Conservation (phyloP, 306 rosid genomes). For the Dalbergia cochinchinensis region DNA sequence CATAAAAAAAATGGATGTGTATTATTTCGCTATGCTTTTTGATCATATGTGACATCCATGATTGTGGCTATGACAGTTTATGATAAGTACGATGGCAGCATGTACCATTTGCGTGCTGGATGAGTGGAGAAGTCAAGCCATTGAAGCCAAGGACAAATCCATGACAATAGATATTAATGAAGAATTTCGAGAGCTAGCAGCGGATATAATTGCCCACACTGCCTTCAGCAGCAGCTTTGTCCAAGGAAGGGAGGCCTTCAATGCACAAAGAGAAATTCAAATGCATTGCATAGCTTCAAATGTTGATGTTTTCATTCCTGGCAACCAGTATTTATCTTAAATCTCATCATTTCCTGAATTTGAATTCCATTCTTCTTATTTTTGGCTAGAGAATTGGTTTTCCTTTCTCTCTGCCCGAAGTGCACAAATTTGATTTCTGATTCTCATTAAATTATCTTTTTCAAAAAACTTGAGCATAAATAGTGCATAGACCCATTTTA, state of each 20-base stretch:
- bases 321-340: constrained; percentile 45
- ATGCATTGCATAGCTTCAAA: not conserved
- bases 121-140: constrained; percentile 34
- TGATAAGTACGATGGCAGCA: constrained; percentile 48
- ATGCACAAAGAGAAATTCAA: constrained; percentile 43
- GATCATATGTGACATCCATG: not conserved
- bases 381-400: not conserved
- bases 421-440: not conserved
- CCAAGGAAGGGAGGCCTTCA: constrained; percentile 42
- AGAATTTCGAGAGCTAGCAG: constrained; percentile 46
- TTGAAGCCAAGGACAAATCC: constrained; percentile 22
- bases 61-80: constrained; percentile 41
- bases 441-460: too few species aligned
- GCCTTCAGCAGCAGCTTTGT: constrained; percentile 47
- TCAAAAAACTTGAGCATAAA: too few species aligned
- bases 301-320: constrained; percentile 44
- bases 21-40: not conserved
- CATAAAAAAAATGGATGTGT: not conserved
- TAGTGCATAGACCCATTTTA: too few species aligned
- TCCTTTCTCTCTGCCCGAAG: not conserved
- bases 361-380: not conserved
- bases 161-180: constrained; percentile 22
- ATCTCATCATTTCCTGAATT: not conserved
- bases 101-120: constrained; percentile 47
- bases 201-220: constrained; percentile 50